Conservation (phyloP, 2,329 filamentous ascomycete genomes). For the Pyrenophora graminea region DNA sequence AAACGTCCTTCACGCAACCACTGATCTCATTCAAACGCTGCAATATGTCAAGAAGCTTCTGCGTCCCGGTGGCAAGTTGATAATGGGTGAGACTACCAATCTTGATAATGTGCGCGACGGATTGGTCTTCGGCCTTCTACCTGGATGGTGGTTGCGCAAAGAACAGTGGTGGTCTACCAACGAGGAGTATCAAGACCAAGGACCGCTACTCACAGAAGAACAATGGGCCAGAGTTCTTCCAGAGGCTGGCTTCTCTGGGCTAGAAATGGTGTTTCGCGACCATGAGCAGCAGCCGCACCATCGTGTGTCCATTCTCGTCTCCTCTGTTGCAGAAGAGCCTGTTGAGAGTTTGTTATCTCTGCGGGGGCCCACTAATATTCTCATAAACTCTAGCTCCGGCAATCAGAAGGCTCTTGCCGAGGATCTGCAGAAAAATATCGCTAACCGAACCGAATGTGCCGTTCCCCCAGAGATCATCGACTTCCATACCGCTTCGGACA, state of each 20-base stretch:
- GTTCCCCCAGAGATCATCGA: neutral
- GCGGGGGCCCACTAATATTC: neutral
- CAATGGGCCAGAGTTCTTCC: slow-evolving; percentile 40
- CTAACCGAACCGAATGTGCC: neutral
- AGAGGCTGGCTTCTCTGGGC: slow-evolving; percentile 35
- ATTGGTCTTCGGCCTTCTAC: slow-evolving; percentile 18
- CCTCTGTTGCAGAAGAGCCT: neutral
- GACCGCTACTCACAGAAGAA: neutral
- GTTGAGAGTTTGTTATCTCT: too few relatives aligned
- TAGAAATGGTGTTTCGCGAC: slow-evolving; percentile 21
- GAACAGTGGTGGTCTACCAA: neutral
- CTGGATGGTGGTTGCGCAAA: slow-evolving; percentile 26
- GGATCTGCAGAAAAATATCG: neutral
- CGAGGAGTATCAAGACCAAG: neutral
- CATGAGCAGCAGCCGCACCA: neutral
- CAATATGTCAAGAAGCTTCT: slow-evolving; percentile 18
- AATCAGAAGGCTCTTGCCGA: neutral
- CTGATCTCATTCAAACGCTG: slow-evolving; percentile 9
- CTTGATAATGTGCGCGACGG: neutral
- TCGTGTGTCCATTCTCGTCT: neutral
- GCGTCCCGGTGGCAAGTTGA: slow-evolving; percentile 28
- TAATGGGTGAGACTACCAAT: slow-evolving; percentile 15
- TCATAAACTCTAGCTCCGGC: neutral
- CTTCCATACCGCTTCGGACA: neutral
- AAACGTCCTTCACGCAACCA: slow-evolving; percentile 36